A percentile compares a stretch with the other conserved stretches of the same genome.
Evolutionary conservation across 2,329 filamentous ascomycete species (phyloP).

Genomic region (Pseudogymnoascus sp.): DNA sequence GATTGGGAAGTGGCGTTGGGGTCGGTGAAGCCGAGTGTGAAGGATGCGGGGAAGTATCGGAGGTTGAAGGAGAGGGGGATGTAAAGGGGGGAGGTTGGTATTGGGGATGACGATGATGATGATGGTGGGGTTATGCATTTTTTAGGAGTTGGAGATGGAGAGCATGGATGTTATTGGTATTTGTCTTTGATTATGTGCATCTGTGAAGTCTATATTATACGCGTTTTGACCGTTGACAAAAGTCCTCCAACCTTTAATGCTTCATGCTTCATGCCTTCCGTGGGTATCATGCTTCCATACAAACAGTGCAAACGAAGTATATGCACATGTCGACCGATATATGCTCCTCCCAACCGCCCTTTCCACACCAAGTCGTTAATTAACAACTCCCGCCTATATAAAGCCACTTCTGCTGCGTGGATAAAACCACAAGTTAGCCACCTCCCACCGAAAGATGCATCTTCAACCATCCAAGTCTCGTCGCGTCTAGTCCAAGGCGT

Average conservation of each 20-base stretch:
- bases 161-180: neutral
- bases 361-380: neutral
- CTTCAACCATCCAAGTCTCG: neutral
- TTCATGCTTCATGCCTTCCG: neutral
- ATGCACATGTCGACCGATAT: neutral
- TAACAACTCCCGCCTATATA: neutral
- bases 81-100: slow-evolving; percentile 11
- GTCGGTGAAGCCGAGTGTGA: slow-evolving; percentile 29
- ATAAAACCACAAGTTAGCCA: neutral
- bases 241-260: neutral
- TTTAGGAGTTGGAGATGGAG: neutral
- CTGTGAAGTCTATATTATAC: neutral
- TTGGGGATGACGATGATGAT: neutral
- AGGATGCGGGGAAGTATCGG: slow-evolving; percentile 29
- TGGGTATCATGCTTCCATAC: slow-evolving; percentile 5
- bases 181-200: neutral
- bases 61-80: slow-evolving; percentile 30
- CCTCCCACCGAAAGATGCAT: neutral
- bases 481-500: neutral
- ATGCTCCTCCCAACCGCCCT: neutral
- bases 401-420: neutral
- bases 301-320: slow-evolving; percentile 3
- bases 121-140: neutral
- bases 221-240: neutral
- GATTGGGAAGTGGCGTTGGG: slow-evolving; percentile 30